Conservation (phyloP, 371 early-diverging fungal species). For the Polyrhizophydium stewartii region DNA sequence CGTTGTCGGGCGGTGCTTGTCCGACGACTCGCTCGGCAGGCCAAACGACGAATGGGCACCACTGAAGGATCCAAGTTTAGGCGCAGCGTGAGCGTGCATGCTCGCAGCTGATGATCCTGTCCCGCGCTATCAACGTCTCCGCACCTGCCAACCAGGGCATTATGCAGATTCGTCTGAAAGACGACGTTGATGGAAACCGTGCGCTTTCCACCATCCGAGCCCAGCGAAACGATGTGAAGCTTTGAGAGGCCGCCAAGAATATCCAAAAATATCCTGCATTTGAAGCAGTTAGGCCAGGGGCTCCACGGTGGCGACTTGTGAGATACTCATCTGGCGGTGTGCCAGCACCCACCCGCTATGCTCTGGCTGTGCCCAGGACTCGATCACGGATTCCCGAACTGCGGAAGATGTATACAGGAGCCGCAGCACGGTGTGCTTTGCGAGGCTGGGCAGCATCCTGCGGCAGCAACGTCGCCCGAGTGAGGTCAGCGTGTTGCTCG, state of each 20-base stretch:
- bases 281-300: no score
- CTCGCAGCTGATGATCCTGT: no score
- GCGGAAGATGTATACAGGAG: conserved; percentile 70
- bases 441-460: conserved; percentile 78
- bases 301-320: no score
- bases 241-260: background rate
- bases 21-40: conserved; percentile 56
- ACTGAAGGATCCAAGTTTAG: conserved; percentile 23
- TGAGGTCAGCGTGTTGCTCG: background rate
- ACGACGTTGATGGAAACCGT: conserved; percentile 19
- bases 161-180: conserved; percentile 75
- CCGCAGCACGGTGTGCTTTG: conserved; percentile 88
- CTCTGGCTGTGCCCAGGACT: conserved; percentile 50
- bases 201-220: background rate
- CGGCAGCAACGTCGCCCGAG: background rate
- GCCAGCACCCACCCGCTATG: conserved; percentile 13
- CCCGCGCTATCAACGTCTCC: no score
- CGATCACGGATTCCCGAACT: conserved; percentile 57
- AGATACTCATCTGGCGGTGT: no score
- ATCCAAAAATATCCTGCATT: background rate
- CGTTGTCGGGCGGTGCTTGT: conserved; percentile 65
- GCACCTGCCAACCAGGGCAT: conserved; percentile 89
- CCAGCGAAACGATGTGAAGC: background rate
- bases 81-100: background rate
- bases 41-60: conserved; percentile 84